Base-by-base conservation (phyloP, 148 eudicot species). In the Amaranthus cruentus region DNA sequence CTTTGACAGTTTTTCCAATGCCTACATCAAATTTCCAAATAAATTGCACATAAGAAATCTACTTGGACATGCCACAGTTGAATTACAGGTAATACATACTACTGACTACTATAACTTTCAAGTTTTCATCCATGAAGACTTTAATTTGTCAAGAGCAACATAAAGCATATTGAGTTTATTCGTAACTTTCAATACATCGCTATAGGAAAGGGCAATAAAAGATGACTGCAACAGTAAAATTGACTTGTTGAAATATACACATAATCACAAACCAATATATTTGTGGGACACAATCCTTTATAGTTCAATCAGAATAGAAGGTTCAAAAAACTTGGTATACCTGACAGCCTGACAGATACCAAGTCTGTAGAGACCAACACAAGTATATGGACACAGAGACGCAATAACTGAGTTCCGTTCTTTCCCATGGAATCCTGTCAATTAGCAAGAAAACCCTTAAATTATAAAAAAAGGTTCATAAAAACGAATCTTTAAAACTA, bases 391-490 rank as follows among this genome's bases (percentile, higher is more conserved):
- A 96, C 97, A 88, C 99, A 96, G 73, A 90, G 99, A 73, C 97
- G 99, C 84, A 96, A 77, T 69, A 96, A 90, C 73, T 90, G 99
- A 75, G 99, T 96, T 82, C 97, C 96, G 77, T 96, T 89, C 81
- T 96, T 96, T 71, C 99, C 99, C 94, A 96, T 83, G 63, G 99
- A 96, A 83, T 96, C 99, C 99, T 96, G 88, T 62, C 73, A 61
- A 60, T 72, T 70, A 48, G 67, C 12, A 44, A n/a, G 62, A 61
- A 50, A 75, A 55, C 66, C 38, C 56, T 66, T 55, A 9, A 51
- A 62, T 53, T 7, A 67, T 28, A 52, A 21, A 47, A 4, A 74
- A 6, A 15, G 13, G 49, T 65, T 49, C 42, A 66, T 60, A 50
- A 4, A 15, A 63, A 15, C 65, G 38, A 50, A 47, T 51, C n/a